phyloP scores from a whole-genome alignment of 2,329 filamentous ascomycete species.

The Alternaria consortialis region DNA sequence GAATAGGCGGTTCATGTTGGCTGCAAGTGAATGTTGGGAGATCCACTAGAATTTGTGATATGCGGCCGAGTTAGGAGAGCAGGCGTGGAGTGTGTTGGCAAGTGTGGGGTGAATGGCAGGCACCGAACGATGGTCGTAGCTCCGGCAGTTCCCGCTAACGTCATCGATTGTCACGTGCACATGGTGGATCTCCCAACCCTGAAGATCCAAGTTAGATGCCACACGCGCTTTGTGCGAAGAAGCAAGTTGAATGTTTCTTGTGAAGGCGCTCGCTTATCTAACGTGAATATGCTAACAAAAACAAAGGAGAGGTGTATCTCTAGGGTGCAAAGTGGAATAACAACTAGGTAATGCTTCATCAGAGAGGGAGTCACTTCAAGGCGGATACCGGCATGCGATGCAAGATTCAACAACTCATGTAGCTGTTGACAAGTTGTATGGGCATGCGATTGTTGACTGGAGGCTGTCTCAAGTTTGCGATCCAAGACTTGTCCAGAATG shows the following conservation, averaged over 20 bases:
- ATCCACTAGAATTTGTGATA: neutral
- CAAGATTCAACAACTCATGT: neutral
- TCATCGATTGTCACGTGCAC: constrained; percentile 19
- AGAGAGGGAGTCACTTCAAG: neutral
- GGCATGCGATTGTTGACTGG: too few species aligned
- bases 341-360: neutral
- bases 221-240: neutral
- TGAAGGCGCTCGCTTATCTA: neutral
- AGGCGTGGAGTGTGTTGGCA: constrained; percentile 4
- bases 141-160: constrained; percentile 19
- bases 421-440: neutral
- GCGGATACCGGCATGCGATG: constrained; percentile 1
- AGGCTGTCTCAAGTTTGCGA: too few species aligned
- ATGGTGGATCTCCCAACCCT: neutral
- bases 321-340: neutral
- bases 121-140: constrained; percentile 17
- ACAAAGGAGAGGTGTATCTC: neutral
- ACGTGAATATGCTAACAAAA: neutral
- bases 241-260: neutral
- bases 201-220: neutral
- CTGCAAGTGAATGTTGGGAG: neutral
- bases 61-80: neutral
- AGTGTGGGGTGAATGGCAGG: constrained; percentile 20
- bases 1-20: constrained; percentile 92
- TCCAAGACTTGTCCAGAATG: neutral